Conservation (phyloP, 202 grass and related monocot species). For the Setaria italica region DNA sequence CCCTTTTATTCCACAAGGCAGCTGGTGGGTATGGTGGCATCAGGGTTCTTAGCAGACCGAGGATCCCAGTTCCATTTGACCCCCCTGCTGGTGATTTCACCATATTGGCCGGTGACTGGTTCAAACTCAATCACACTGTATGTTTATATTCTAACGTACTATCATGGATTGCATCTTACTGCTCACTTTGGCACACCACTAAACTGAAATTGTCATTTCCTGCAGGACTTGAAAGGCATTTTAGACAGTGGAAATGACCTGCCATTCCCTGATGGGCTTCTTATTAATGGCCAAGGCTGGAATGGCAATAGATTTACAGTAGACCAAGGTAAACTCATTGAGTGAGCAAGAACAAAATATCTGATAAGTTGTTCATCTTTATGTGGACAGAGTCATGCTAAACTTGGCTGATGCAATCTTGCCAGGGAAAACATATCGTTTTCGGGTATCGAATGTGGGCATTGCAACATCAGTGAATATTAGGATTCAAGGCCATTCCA, state of each 20-base stretch:
- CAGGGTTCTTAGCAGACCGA: slow-evolving; percentile 74
- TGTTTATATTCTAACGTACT: slow-evolving; percentile 20
- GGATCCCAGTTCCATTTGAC: slow-evolving; percentile 77
- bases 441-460: slow-evolving; percentile 82
- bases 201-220: background rate
- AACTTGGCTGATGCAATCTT: background rate
- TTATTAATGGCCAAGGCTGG: slow-evolving; percentile 81
- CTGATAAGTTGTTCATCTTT: background rate
- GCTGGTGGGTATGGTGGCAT: slow-evolving; percentile 86
- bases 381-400: background rate
- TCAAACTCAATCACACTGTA: slow-evolving; percentile 94
- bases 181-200: background rate
- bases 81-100: slow-evolving; percentile 86
- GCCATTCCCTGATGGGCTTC: slow-evolving; percentile 77
- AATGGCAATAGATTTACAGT: slow-evolving; percentile 79
- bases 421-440: slow-evolving; percentile 83
- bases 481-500: slow-evolving; percentile 83
- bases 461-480: slow-evolving; percentile 78
- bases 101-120: slow-evolving; percentile 78
- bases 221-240: slow-evolving; percentile 74
- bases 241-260: slow-evolving; percentile 71
- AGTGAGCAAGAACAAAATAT: background rate
- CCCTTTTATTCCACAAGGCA: slow-evolving; percentile 81
- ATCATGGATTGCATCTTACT: background rate
- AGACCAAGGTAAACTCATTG: slow-evolving; percentile 67